These are phyloP conservation scores for Xylariales sp. DNA, from an alignment of 2,329 filamentous ascomycete genomes.

Conservation along the genomic window DNA sequence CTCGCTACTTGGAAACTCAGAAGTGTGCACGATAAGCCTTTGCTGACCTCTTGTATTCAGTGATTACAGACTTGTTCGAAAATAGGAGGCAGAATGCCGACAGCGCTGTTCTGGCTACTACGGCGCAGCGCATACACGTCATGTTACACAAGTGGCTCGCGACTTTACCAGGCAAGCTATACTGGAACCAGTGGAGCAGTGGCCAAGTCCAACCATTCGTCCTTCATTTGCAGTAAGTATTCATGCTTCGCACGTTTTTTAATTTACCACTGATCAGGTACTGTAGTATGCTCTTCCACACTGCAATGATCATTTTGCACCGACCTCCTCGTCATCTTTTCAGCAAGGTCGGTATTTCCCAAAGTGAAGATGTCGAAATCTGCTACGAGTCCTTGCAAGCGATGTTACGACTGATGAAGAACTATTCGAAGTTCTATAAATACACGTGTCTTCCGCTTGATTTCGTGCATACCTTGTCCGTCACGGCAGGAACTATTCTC, in stretches of 20 bases:
- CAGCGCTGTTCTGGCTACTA: constrained; percentile 34
- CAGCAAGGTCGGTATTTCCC: constrained; percentile 31
- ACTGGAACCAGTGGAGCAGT: constrained; percentile 48
- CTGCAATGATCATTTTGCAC: constrained; percentile 47
- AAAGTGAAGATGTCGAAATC: constrained; percentile 42
- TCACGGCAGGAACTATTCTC: constrained; percentile 40
- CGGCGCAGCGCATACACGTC: constrained; percentile 40
- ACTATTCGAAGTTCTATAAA: constrained; percentile 38
- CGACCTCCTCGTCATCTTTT: constrained; percentile 41
- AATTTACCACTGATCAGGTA: neutral
- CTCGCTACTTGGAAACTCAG: too few relatives aligned
- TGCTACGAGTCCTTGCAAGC: constrained; percentile 45
- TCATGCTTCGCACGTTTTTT: constrained; percentile 1
- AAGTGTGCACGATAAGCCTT: too few relatives aligned
- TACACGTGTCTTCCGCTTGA: constrained; percentile 37
- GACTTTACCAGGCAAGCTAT: constrained; percentile 39
- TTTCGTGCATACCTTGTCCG: constrained; percentile 31
- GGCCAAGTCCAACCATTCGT: constrained; percentile 41
- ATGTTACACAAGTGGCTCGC: constrained; percentile 42
- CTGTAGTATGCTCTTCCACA: constrained; percentile 41
- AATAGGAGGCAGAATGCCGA: constrained; percentile 39
- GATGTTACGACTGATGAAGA: constrained; percentile 39
- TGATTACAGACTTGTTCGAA: constrained; percentile 47
- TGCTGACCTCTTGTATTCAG: too few relatives aligned
- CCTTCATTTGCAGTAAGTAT: constrained; percentile 38